Percentiles rank a stretch among this genome's conserved stretches.
phyloP scores from a whole-genome alignment of 345 rosid genomes.

The Aethionema arabicum region DNA sequence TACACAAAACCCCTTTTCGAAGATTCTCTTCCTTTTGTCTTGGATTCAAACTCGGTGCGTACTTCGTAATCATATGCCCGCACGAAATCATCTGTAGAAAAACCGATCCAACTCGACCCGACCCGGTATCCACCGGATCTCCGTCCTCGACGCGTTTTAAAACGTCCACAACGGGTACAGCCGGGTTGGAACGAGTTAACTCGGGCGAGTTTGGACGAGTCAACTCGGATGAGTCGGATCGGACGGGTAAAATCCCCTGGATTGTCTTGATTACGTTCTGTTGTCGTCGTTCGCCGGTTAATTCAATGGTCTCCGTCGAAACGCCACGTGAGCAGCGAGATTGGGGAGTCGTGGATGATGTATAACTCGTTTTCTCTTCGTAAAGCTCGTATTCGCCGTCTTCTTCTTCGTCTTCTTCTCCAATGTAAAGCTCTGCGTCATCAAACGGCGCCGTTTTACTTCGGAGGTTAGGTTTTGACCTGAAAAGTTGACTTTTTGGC shows the following conservation, averaged over 20 bases:
- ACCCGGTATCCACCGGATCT: constrained; percentile 39
- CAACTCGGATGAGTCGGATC: constrained; percentile 19
- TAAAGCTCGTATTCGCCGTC: constrained; percentile 55
- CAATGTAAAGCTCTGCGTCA: constrained; percentile 21
- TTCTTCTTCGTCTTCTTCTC: constrained; percentile 48
- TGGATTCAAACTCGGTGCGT: constrained; percentile 27
- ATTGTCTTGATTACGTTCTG: constrained; percentile 25
- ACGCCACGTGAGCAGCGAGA: constrained; percentile 84
- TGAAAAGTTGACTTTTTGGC: constrained; percentile 38
- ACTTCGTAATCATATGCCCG: constrained; percentile 55
- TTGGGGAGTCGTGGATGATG: constrained; percentile 81
- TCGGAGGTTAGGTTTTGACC: constrained; percentile 43
- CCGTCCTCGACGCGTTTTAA: constrained; percentile 51
- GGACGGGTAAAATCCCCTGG: neutral
- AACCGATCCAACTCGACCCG: constrained; percentile 54
- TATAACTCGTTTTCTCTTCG: constrained; percentile 77
- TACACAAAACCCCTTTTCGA: constrained; percentile 53
- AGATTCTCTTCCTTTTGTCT: constrained; percentile 35
- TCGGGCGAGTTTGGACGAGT: constrained; percentile 31
- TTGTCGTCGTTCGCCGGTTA: constrained; percentile 32
- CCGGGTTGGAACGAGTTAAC: constrained; percentile 12
- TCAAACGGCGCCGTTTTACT: constrained; percentile 36
- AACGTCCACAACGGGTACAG: constrained; percentile 4
- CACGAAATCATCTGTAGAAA: constrained; percentile 73
- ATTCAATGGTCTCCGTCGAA: constrained; percentile 65